Evolutionary conservation across 2,329 filamentous ascomycete species (phyloP).

Genomic region (Claviceps arundinis): DNA sequence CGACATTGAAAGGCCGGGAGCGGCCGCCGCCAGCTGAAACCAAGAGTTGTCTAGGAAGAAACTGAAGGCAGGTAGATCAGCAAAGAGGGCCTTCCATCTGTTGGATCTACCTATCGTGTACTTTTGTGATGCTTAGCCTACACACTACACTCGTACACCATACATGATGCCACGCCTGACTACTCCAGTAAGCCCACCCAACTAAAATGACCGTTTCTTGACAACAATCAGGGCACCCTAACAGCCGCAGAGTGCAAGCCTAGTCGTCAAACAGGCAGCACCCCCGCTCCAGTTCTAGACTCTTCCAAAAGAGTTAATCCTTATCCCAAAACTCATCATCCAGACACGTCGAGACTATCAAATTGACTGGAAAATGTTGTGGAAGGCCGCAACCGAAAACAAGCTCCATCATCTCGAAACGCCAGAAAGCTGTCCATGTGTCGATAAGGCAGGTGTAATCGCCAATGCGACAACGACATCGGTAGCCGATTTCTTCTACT

Average conservation of each 20-base stretch:
- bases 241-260: background rate
- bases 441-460: conserved; percentile 32
- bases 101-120: too few relatives aligned
- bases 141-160: too few relatives aligned
- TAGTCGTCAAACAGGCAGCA: background rate
- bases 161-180: too few relatives aligned
- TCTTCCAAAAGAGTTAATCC: conserved; percentile 2
- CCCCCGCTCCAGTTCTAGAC: background rate
- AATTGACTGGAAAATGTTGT: conserved; percentile 24
- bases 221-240: too few relatives aligned
- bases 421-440: conserved; percentile 36
- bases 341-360: conserved; percentile 24
- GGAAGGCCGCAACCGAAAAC: conserved; percentile 33
- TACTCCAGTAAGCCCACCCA: too few relatives aligned
- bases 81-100: too few relatives aligned
- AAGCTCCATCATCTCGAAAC: conserved; percentile 34
- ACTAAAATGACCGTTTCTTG: too few relatives aligned
- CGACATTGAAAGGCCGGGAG: too few relatives aligned
- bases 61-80: too few relatives aligned
- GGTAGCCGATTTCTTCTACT: conserved; percentile 35
- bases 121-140: too few relatives aligned
- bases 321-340: conserved; percentile 23
- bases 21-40: too few relatives aligned
- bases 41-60: too few relatives aligned
- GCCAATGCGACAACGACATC: conserved; percentile 35